Evolutionary conservation across 2,329 filamentous ascomycete species (phyloP).

Genomic region (Aspergillus sp.): DNA sequence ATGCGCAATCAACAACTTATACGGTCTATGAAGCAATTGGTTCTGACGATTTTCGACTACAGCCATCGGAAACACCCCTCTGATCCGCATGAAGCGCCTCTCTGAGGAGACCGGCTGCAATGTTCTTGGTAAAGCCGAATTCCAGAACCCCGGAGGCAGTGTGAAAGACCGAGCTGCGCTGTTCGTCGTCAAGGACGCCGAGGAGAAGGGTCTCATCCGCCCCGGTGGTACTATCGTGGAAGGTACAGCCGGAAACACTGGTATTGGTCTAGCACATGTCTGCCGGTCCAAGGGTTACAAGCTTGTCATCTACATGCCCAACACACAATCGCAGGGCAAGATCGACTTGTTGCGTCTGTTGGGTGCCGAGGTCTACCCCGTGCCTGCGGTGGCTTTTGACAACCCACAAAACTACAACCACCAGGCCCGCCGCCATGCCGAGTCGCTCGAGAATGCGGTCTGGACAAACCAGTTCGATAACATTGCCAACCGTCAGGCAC

Average conservation of each 20-base stretch:
- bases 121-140: constrained; percentile 93
- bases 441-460: constrained; percentile 76
- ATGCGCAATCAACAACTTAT: constrained; percentile 21
- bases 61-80: constrained; percentile 97
- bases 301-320: constrained; percentile 98
- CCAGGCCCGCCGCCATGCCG: constrained; percentile 87
- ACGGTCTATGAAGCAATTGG: background rate
- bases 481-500: constrained; percentile 83
- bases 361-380: constrained; percentile 91
- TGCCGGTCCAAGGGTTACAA: constrained; percentile 89
- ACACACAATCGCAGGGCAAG: constrained; percentile 97
- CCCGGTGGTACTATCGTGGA: constrained; percentile 93
- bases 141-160: constrained; percentile 94
- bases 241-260: constrained; percentile 95
- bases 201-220: constrained; percentile 75
- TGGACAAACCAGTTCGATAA: constrained; percentile 99
- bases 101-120: constrained; percentile 91
- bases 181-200: constrained; percentile 89
- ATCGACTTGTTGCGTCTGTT: constrained; percentile 87
- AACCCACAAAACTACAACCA: constrained; percentile 98
- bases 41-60: constrained; percentile 4
- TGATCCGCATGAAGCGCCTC: constrained; percentile 83
- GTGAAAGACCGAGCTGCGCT: constrained; percentile 96
- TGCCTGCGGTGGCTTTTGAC: constrained; percentile 92
- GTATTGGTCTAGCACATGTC: constrained; percentile 94